phyloP scores from a whole-genome alignment of 2,329 filamentous ascomycete genomes.

The Gremmenia infestans region DNA sequence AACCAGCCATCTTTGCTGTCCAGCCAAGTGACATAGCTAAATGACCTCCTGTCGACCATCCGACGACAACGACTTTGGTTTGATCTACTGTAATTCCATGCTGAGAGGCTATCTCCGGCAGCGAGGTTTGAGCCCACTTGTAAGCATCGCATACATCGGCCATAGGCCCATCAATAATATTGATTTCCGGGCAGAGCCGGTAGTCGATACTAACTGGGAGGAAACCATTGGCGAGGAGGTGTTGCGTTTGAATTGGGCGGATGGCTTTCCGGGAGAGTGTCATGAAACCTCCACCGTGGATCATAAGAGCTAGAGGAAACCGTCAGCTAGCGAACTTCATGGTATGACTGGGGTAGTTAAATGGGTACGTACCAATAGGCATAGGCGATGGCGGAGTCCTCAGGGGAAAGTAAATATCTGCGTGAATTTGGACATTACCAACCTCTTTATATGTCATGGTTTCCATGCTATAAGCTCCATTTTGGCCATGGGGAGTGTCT shows the following conservation, averaged over 20 bases:
- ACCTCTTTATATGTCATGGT: conserved; percentile 36
- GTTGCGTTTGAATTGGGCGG: conserved; percentile 33
- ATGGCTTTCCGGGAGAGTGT: conserved; percentile 36
- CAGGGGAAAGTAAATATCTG: conserved; percentile 33
- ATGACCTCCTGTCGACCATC: conserved; percentile 45
- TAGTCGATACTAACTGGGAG: conserved; percentile 46
- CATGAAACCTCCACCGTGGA: conserved; percentile 41
- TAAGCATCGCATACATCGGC: conserved; percentile 40
- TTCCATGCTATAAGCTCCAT: conserved; percentile 27
- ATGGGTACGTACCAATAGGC: conserved; percentile 1
- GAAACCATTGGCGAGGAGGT: conserved; percentile 37
- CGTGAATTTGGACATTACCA: conserved; percentile 20
- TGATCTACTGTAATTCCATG: conserved; percentile 20
- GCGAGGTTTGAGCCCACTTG: conserved; percentile 33
- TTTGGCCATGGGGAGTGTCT: too few species aligned
- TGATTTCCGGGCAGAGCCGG: conserved; percentile 44
- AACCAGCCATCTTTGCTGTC: conserved; percentile 28
- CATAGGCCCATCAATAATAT: conserved; percentile 42
- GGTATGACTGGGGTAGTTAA: neutral
- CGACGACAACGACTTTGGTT: conserved; percentile 36
- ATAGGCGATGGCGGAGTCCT: conserved; percentile 1
- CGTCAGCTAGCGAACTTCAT: neutral
- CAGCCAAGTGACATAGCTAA: conserved; percentile 41
- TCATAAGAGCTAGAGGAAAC: conserved; percentile 35
- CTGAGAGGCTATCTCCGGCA: conserved; percentile 21